phyloP scores from a whole-genome alignment of 2,329 filamentous ascomycete species.

The Aspergillus jensenii region DNA sequence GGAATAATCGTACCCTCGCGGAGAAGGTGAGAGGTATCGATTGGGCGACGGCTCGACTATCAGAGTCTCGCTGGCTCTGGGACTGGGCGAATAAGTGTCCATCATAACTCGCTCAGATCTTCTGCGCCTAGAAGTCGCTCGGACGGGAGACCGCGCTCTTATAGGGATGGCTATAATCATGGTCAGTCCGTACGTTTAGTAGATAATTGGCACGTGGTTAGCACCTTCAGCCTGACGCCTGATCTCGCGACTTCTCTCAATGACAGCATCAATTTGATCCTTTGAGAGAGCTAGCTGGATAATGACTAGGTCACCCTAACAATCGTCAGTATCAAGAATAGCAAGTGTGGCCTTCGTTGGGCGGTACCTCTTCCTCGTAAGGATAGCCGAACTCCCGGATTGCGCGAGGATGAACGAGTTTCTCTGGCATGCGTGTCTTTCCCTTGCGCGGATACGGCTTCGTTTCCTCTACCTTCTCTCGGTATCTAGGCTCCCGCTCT shows the following conservation, averaged over 20 bases:
- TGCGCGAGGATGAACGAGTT: constrained; percentile 75
- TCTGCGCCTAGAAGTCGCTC: constrained; percentile 20
- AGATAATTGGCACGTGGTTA: constrained; percentile 11
- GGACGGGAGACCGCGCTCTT: constrained; percentile 25
- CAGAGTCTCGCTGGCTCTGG: constrained; percentile 28
- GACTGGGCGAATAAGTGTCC: constrained; percentile 26
- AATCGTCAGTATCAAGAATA: constrained; percentile 8
- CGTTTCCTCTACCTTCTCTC: constrained; percentile 30
- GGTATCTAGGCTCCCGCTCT: constrained; percentile 56
- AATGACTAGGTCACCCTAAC: constrained; percentile 74
- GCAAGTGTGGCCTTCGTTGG: too few species aligned
- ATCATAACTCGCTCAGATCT: constrained; percentile 30
- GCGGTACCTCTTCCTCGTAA: constrained; percentile 76
- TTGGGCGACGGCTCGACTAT: constrained; percentile 34
- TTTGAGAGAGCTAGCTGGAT: constrained; percentile 83
- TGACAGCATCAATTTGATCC: constrained; percentile 86
- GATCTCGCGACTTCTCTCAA: constrained; percentile 72
- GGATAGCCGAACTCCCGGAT: constrained; percentile 84
- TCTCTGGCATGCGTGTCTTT: constrained; percentile 82
- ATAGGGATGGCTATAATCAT: constrained; percentile 23
- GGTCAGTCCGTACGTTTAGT: constrained; percentile 5
- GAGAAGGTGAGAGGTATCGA: constrained; percentile 26
- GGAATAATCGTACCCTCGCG: constrained; percentile 25
- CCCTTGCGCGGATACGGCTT: constrained; percentile 72
- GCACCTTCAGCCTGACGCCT: constrained; percentile 35